Conservation (phyloP, 108 stramenopile genomes). For the Epipyxis sp. region DNA sequence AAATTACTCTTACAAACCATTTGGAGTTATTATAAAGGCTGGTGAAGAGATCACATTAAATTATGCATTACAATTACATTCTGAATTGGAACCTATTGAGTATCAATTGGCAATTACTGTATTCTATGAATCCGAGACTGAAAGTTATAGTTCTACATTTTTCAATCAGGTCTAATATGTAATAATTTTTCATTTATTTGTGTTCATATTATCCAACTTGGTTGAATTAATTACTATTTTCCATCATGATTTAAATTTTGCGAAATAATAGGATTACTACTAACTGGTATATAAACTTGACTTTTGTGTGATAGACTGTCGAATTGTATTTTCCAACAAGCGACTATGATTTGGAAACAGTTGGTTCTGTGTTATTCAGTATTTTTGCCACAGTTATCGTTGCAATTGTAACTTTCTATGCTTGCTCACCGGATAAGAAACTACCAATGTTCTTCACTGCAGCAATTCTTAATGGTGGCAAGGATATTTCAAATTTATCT, state of each 20-base stretch:
- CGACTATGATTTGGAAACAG: conserved; percentile 21
- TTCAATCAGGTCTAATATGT: conserved; percentile 25
- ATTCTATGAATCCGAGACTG: conserved; percentile 22
- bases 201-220: no score
- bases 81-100: conserved; percentile 24
- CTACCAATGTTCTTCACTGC: background rate
- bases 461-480: no score
- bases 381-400: background rate
- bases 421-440: conserved; percentile 23
- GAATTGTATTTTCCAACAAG: conserved; percentile 23
- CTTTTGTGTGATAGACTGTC: conserved; percentile 13
- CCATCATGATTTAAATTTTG: no score
- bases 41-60: conserved; percentile 28
- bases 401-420: background rate
- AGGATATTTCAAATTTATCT: no score
- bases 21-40: conserved; percentile 20
- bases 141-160: conserved; percentile 7
- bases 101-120: conserved; percentile 26
- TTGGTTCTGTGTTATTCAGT: background rate
- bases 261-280: background rate
- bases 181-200: background rate
- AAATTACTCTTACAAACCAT: conserved; percentile 33
- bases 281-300: background rate
- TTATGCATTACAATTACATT: conserved; percentile 21
- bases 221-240: no score